Conservation (phyloP, 805 yeast species). For the Ogataea zsoltii region DNA sequence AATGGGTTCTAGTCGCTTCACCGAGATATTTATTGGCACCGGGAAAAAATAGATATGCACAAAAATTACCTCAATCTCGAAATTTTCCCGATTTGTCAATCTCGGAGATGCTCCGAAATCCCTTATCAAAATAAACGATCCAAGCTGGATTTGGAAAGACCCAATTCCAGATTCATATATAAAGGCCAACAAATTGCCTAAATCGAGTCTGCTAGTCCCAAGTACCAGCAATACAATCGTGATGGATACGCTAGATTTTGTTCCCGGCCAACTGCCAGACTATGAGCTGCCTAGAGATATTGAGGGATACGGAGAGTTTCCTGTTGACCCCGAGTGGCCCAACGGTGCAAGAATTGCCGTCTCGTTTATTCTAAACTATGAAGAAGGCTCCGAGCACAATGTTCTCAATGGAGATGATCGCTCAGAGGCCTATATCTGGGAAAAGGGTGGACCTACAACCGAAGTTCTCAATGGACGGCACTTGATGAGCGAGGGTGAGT, state of each 20-base stretch:
- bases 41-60: not conserved
- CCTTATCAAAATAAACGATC: not conserved
- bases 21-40: no score
- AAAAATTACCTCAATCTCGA: not conserved
- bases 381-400: slow-evolving; percentile 30
- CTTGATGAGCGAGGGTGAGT: slow-evolving; percentile 19
- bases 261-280: slow-evolving; percentile 14
- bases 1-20: no score
- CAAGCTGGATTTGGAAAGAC: no score
- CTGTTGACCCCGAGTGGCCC: slow-evolving; percentile 31
- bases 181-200: no score
- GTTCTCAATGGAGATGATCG: slow-evolving; percentile 18
- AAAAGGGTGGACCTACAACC: slow-evolving; percentile 15
- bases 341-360: slow-evolving; percentile 25
- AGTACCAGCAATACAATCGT: not conserved
- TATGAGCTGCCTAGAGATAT: slow-evolving; percentile 15
- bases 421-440: slow-evolving; percentile 21
- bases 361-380: slow-evolving; percentile 30
- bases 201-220: no score
- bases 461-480: slow-evolving; percentile 16
- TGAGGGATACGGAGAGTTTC: slow-evolving; percentile 29
- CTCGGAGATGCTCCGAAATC: slow-evolving; percentile 9
- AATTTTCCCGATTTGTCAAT: slow-evolving; percentile 1
- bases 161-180: no score
- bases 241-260: slow-evolving; percentile 16